phyloP scores from a whole-genome alignment of 2,329 filamentous ascomycete species.

The Xylariales sp. region DNA sequence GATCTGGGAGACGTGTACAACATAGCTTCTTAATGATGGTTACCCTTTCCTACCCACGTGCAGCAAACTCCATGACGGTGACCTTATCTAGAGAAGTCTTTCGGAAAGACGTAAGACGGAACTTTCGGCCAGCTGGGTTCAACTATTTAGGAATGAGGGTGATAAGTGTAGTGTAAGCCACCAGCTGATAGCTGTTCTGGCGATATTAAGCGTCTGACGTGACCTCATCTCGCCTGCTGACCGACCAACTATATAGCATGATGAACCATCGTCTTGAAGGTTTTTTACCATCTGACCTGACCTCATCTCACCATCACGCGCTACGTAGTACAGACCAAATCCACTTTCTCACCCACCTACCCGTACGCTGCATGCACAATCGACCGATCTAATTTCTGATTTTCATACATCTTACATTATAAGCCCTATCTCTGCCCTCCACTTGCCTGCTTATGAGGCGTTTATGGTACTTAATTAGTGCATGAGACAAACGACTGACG shows the following conservation, averaged over 20 bases:
- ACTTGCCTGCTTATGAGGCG: constrained; percentile 15
- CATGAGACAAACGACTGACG: background rate
- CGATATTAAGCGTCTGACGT: constrained; percentile 3
- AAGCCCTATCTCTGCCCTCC: background rate
- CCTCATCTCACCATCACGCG: constrained; percentile 22
- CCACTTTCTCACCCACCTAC: constrained; percentile 17
- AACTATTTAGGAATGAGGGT: background rate
- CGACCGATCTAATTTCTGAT: constrained; percentile 4
- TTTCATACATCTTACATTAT: background rate
- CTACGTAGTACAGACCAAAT: constrained; percentile 4
- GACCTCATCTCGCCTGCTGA: constrained; percentile 13
- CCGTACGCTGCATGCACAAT: background rate
- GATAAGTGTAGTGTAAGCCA: background rate
- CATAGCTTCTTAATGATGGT: background rate
- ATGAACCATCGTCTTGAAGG: background rate
- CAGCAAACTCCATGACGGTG: background rate
- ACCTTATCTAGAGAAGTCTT: background rate
- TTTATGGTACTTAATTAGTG: constrained; percentile 2
- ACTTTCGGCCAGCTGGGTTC: too few relatives aligned
- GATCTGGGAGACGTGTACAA: background rate
- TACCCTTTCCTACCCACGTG: background rate
- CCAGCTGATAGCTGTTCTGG: constrained; percentile 1
- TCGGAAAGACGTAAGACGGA: background rate
- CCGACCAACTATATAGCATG: constrained; percentile 3
- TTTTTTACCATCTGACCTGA: constrained; percentile 20